Conservation (phyloP, 257 asterid species). For the Ballota nigra region DNA sequence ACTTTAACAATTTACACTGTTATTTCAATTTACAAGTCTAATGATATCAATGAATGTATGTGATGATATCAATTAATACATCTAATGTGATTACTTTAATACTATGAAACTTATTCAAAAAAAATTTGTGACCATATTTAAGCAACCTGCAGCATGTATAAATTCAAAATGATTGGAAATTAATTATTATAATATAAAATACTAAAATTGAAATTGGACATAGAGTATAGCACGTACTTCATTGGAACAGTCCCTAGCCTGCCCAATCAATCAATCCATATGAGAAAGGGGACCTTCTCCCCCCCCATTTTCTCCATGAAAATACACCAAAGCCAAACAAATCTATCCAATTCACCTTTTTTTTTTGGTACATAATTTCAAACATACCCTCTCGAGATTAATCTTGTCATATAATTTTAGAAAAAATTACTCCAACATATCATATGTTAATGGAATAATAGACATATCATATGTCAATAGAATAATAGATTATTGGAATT, state of each 20-base stretch:
- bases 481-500: background rate
- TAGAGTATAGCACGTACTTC: slow-evolving; percentile 8
- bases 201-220: background rate
- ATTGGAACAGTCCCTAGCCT: slow-evolving; percentile 18
- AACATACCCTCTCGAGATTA: slow-evolving; percentile 17
- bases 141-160: no score
- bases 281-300: slow-evolving; percentile 24
- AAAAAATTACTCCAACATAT: background rate
- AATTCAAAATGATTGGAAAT: background rate
- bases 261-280: slow-evolving; percentile 33
- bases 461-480: background rate
- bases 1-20: no score
- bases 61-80: no score
- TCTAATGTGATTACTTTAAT: no score
- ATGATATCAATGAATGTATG: no score
- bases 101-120: no score
- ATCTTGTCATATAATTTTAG: background rate
- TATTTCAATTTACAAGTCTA: no score
- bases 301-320: slow-evolving; percentile 4
- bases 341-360: slow-evolving; percentile 23
- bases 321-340: slow-evolving; percentile 25
- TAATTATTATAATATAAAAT: no score
- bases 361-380: slow-evolving; percentile 12
- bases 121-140: no score
- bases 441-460: no score